Evolutionary conservation across 2,329 filamentous ascomycete species (phyloP).

Genomic region (Trichophyton mentagrophytes): DNA sequence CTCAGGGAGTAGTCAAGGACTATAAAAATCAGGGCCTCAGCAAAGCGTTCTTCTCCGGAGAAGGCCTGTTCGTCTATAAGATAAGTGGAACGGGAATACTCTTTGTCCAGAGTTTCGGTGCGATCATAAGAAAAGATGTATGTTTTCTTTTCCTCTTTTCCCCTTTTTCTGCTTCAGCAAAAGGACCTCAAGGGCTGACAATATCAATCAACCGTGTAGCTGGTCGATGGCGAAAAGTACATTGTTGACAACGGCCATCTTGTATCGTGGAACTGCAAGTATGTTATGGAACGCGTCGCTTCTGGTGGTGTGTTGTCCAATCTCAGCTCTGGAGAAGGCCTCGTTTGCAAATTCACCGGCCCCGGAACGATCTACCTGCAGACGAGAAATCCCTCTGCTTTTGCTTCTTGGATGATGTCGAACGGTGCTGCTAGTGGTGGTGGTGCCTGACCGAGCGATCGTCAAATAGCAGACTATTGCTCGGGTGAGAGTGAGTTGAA

Average conservation of each 20-base stretch:
- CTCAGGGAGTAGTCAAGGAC: constrained; percentile 76
- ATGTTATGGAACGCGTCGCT: constrained; percentile 70
- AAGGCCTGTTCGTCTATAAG: constrained; percentile 83
- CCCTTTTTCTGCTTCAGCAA: background rate
- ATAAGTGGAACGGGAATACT: constrained; percentile 67
- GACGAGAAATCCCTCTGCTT: constrained; percentile 66
- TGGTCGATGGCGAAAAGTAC: constrained; percentile 62
- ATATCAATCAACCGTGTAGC: constrained; percentile 17
- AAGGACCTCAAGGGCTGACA: background rate
- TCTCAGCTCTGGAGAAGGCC: constrained; percentile 65
- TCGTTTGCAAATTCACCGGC: constrained; percentile 86
- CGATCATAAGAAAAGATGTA: constrained; percentile 88
- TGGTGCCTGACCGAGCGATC: background rate
- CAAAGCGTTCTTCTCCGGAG: constrained; percentile 88
- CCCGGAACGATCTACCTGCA: constrained; percentile 88
- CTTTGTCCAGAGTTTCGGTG: constrained; percentile 88
- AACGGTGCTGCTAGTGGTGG: constrained; percentile 3
- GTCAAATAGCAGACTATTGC: background rate
- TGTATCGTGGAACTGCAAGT: constrained; percentile 94
- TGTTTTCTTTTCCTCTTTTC: constrained; percentile 22
- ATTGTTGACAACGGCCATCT: constrained; percentile 88
- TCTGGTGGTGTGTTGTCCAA: constrained; percentile 90
- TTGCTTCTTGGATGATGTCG: constrained; percentile 39
- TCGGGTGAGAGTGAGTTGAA: background rate
- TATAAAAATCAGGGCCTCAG: constrained; percentile 74